Percentiles rank a stretch among this genome's conserved stretches.
Conservation (phyloP, 192 early-diverging fungal species). For the Entophlyctis luteolus region DNA sequence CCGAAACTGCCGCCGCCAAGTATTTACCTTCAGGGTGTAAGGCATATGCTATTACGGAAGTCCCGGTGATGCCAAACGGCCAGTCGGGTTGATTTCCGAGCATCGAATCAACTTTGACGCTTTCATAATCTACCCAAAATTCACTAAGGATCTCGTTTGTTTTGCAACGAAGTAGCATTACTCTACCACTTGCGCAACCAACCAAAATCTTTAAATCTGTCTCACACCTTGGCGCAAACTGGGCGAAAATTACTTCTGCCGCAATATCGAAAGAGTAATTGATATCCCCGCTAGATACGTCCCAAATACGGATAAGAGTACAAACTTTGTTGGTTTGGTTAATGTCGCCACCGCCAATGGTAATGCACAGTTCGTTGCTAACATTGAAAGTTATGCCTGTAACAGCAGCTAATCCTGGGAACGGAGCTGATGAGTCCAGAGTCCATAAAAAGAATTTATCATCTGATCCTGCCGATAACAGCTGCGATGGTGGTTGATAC, state of each 20-base stretch:
- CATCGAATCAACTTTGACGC: constrained; percentile 8
- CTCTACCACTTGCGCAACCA: constrained; percentile 24
- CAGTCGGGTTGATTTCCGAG: constrained; percentile 22
- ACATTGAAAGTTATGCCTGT: background rate
- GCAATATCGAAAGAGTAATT: constrained; percentile 11
- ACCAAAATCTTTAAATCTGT: constrained; percentile 8
- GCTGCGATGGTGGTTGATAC: background rate
- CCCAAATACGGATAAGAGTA: constrained; percentile 24
- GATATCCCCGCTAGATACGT: background rate
- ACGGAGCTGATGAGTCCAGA: background rate
- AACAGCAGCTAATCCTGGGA: constrained; percentile 10
- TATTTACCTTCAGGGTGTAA: constrained; percentile 21
- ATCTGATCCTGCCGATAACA: constrained; percentile 10
- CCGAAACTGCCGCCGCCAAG: constrained; percentile 26
- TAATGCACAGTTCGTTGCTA: constrained; percentile 2
- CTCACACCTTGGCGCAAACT: constrained; percentile 2
- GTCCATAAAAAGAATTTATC: constrained; percentile 22
- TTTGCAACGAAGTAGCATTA: constrained; percentile 3
- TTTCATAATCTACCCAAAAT: constrained; percentile 26
- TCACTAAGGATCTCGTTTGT: constrained; percentile 15
- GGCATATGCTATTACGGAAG: constrained; percentile 16
- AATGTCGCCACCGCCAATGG: constrained; percentile 20
- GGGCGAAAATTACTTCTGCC: constrained; percentile 9
- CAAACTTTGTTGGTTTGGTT: background rate
- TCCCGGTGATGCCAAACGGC: constrained; percentile 22